Percentiles rank a stretch among this genome's conserved stretches.
phyloP scores from a whole-genome alignment of 495 filamentous ascomycete species.

The Aspergillus bertholletiae region DNA sequence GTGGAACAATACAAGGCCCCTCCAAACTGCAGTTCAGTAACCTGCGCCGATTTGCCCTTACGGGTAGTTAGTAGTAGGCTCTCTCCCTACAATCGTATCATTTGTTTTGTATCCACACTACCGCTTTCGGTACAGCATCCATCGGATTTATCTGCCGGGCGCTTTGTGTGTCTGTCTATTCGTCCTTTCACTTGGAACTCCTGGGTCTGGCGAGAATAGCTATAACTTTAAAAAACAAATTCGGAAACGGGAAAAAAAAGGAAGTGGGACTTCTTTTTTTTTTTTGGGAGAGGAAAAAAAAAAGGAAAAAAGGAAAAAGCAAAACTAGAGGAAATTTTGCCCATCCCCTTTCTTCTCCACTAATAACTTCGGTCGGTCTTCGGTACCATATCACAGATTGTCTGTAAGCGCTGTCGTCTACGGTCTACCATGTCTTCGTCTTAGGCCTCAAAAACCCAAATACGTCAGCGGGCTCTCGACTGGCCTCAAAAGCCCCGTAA shows the following conservation, averaged over 20 bases:
- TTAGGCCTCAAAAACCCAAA: not conserved
- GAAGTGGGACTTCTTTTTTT: too few species aligned
- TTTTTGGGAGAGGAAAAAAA: too few species aligned
- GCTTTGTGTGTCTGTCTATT: not conserved
- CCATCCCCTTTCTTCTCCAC: not conserved
- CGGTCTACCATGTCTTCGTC: not conserved
- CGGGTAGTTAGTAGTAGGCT: not conserved
- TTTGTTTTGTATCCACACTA: not conserved
- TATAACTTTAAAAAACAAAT: not conserved
- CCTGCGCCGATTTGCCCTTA: not conserved
- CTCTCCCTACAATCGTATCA: not conserved
- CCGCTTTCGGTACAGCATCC: not conserved
- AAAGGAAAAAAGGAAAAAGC: not conserved
- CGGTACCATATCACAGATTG: conserved; percentile 19
- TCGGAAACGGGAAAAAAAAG: not conserved
- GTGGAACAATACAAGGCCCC: not conserved
- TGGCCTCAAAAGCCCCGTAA: not conserved
- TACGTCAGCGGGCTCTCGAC: not conserved
- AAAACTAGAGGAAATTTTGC: not conserved
- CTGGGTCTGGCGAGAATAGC: not conserved
- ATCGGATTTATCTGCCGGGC: not conserved
- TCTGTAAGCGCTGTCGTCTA: conserved; percentile 20
- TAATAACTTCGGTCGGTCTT: conserved; percentile 1
- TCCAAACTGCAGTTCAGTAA: not conserved
- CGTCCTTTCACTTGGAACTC: not conserved